Evolutionary conservation across 225 moss, liverwort and hornwort species (phyloP), one percentile per base, ranked within the genome.

Genomic region (Straminergon stramineum): DNA sequence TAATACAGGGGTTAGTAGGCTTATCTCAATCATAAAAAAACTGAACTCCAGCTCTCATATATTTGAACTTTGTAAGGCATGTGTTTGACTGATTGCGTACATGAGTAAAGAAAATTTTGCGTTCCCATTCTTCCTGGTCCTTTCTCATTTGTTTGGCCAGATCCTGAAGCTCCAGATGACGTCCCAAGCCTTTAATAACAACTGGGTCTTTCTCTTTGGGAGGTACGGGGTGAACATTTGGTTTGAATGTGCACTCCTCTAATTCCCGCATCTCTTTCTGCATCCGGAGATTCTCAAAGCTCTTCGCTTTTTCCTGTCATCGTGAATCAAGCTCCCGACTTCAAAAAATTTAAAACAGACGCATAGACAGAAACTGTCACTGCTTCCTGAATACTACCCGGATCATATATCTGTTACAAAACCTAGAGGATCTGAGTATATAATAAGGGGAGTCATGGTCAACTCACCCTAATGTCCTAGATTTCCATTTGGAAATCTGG

Each of bases 41-140:
- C 11, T 66, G 39, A 58, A 73, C 65, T 87, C 78, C 62, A 83
- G 6, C 31, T 51, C 43, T 64, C 48, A 45, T 75, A 56, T 26
- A 51, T n/a, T 55, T 13, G 24, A 41, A 77, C 58, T 87, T 76
- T 48, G n/a, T 22, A 52, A 55, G 80, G 60, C 57, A 63, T 60
- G 23, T 58, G 22, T 66, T 35, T 19, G 27, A 53, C 21, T 86
- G 60, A 45, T 69, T 61, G 81, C 88, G 37, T 93, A 97, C 96
- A 92, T 96, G 97, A 86, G 96, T 94, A 65, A 94, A 94, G 92
- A 96, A 96, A 43, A 96, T 92, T 84, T 96, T 97, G 60, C 95
- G 92, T 92, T 95, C 97, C 96, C 95, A 95, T 84, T 97, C 97
- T 92, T 97, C 96, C 75, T 95, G 96, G 53, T 97, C 97, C 85